Conservation (phyloP, 2,329 filamentous ascomycete genomes). For the Penicillium sp. region DNA sequence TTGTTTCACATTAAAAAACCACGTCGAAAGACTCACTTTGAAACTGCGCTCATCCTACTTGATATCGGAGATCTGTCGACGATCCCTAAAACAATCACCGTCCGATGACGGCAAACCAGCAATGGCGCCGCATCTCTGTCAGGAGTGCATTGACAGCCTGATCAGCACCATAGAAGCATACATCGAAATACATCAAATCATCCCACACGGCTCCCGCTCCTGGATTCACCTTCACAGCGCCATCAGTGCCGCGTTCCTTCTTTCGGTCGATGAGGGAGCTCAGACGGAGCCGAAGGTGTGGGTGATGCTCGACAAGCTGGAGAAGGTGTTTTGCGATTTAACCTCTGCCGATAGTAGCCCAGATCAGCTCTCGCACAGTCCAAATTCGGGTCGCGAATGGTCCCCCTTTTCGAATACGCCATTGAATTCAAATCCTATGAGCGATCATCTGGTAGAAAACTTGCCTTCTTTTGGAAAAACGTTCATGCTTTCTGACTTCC, state of each 20-base stretch:
- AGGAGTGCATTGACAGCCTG: conserved; percentile 54
- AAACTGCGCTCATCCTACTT: conserved; percentile 61
- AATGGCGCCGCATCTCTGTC: conserved; percentile 37
- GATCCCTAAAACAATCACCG: conserved; percentile 50
- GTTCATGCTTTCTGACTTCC: conserved; percentile 11
- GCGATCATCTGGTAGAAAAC: background rate
- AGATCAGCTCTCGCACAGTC: conserved; percentile 1
- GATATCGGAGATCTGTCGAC: conserved; percentile 59
- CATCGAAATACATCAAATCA: conserved; percentile 50
- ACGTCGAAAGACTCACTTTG: conserved; percentile 57
- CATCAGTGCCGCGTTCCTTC: conserved; percentile 45
- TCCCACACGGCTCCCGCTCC: conserved; percentile 40
- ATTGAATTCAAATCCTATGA: background rate
- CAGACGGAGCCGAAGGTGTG: conserved; percentile 38
- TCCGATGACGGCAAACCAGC: conserved; percentile 36
- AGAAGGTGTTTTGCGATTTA: conserved; percentile 41
- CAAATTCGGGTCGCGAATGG: conserved; percentile 4
- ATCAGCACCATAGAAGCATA: conserved; percentile 57
- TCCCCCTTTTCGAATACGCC: conserved; percentile 18
- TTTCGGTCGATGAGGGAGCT: conserved; percentile 43
- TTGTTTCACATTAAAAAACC: conserved; percentile 43
- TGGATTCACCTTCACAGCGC: conserved; percentile 47
- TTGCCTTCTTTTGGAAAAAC: background rate
- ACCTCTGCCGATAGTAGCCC: conserved; percentile 30
- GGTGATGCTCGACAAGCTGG: conserved; percentile 38